phyloP scores from a whole-genome alignment of 495 filamentous ascomycete species.

The Trichoderma parareesei region DNA sequence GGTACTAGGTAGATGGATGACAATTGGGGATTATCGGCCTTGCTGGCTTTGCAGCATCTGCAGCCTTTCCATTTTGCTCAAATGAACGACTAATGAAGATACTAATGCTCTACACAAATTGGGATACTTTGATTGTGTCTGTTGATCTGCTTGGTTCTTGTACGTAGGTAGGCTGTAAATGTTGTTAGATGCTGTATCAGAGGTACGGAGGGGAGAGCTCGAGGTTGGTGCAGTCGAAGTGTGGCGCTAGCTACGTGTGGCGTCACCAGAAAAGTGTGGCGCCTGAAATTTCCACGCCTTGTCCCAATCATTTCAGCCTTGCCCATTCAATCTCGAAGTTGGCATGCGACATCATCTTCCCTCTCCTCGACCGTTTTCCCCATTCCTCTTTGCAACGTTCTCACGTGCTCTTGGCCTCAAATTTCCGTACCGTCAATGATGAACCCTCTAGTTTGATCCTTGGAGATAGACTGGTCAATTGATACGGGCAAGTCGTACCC shows the following conservation, averaged over 20 bases:
- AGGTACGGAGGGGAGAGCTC: neutral
- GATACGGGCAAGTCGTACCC: too few relatives aligned
- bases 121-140: too few relatives aligned
- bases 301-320: slow-evolving; percentile 2
- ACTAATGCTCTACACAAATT: too few relatives aligned
- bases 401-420: too few relatives aligned
- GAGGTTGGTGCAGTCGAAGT: neutral
- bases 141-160: too few relatives aligned
- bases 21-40: too few relatives aligned
- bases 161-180: neutral
- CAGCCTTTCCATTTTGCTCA: too few relatives aligned
- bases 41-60: too few relatives aligned
- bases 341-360: slow-evolving; percentile 3
- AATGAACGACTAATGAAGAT: too few relatives aligned
- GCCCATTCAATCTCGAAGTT: neutral
- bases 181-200: neutral
- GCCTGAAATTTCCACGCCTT: slow-evolving; percentile 2
- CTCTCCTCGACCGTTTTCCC: neutral
- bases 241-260: neutral
- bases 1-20: too few relatives aligned
- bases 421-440: neutral
- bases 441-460: too few relatives aligned
- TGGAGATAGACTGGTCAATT: too few relatives aligned
- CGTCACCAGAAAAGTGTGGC: neutral
- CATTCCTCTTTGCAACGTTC: neutral